Base-by-base conservation (phyloP, 331 rosid genomes). In the Pyrus hybrid region DNA sequence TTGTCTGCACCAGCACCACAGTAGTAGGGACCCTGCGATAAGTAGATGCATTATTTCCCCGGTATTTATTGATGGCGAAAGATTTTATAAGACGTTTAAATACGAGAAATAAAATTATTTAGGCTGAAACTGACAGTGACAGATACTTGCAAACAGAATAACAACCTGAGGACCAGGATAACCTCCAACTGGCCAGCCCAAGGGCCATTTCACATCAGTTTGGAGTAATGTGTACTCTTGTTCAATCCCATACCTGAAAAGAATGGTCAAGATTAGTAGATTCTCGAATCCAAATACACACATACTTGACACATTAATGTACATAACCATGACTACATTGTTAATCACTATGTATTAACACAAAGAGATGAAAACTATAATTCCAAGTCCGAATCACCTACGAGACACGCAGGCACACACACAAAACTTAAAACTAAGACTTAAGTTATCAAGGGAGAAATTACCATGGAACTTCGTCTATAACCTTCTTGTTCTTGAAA, bases 181-280 rank as follows among this genome's bases (percentile, higher is more conserved):
- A 29, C 87, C 99, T 83, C 99, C 98, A 66, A 89, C 93, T 0
- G 98, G 98, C 99, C 99, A 95, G 49, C 99, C 99, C 54, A 95
- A 80, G 11, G 99, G 97, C 99, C 99, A 95, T 43, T 89, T 90
- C 89, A 95, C 99, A 77, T 89, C 70, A 37, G 90, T 73, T 68
- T 92, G 99, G 76, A 95, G 97, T 83, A 95, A 79, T 80, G 98
- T 95, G 94, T 95, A 95, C 84, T 95, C 99, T 85, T 95, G 99
- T 85, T 95, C 98, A 65, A 95, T 95, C 69, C 99, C 99, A 77
- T 43, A 95, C 99, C 99, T 95, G 77, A 75, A 70, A 74, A 67
- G 25, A 85, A 79, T 67, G 61, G 73, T 75, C 73, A 83, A 26
- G 22, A 62, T 62, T 16, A 61, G 43, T 45, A 60, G 8, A 72